phyloP scores from a whole-genome alignment of 139 green algal species.

The Ettlia oleoabundans region DNA sequence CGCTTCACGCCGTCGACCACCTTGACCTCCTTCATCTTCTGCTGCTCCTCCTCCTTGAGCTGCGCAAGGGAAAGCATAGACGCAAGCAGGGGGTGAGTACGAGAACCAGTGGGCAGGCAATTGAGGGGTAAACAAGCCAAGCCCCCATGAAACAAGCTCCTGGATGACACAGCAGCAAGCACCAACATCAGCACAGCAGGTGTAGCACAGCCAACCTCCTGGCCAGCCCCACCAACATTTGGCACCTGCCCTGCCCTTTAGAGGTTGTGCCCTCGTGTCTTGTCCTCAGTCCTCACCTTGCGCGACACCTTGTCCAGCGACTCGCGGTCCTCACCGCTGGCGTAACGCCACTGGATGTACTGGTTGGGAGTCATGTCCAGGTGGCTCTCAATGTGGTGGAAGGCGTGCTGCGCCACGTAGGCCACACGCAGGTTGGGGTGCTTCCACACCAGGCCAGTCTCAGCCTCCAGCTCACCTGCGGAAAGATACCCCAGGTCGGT shows the following conservation, averaged over 20 bases:
- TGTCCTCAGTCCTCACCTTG: too few relatives aligned
- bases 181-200: not conserved
- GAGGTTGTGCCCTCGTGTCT: too few relatives aligned
- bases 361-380: conserved; percentile 71
- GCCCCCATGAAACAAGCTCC: too few relatives aligned
- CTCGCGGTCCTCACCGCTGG: conserved; percentile 76
- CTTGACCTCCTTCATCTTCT: conserved; percentile 78
- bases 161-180: too few relatives aligned
- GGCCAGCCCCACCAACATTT: not conserved
- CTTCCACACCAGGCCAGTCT: conserved; percentile 66
- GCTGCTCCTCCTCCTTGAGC: conserved; percentile 86
- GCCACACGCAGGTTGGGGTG: conserved; percentile 73
- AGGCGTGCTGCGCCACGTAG: conserved; percentile 67
- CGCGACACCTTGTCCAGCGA: conserved; percentile 65
- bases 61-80: not conserved
- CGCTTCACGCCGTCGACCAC: conserved; percentile 61
- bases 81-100: not conserved
- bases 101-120: too few relatives aligned
- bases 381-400: conserved; percentile 81
- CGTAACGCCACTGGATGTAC: conserved; percentile 81
- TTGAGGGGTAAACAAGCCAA: too few relatives aligned
- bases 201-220: not conserved
- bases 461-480: conserved; percentile 55
- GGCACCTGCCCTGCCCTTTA: too few relatives aligned
- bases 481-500: conserved; percentile 94